A percentile compares a stretch with the other conserved stretches of the same genome.
These are phyloP conservation scores for Scheffersomyces cryptocercus DNA, from an alignment of 1,139 yeast species.

Conservation along the genomic window DNA sequence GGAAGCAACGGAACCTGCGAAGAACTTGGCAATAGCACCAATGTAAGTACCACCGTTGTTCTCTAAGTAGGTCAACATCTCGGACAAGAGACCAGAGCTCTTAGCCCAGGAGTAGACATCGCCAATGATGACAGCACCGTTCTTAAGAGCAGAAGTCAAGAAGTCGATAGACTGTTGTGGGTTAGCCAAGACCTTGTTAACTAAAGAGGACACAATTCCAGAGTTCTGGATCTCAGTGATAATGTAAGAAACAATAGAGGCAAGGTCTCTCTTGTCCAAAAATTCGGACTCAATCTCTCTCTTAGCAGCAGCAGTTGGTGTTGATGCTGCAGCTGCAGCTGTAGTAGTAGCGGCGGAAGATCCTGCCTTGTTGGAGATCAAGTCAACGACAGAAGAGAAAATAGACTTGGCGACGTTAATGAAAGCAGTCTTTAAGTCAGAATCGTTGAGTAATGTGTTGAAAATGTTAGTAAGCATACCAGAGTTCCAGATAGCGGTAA, in stretches of 20 bases:
- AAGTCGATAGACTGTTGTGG: conserved; percentile 37
- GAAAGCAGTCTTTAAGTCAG: conserved; percentile 36
- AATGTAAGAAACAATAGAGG: conserved; percentile 27
- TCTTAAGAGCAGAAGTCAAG: conserved; percentile 34
- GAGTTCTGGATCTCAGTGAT: conserved; percentile 33
- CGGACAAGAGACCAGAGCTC: conserved; percentile 35
- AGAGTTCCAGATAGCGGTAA: conserved; percentile 46
- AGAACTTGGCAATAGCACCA: conserved; percentile 27
- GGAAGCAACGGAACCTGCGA: conserved; percentile 16
- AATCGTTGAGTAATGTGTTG: conserved; percentile 34
- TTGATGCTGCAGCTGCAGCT: conserved; percentile 19
- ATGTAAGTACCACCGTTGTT: conserved; percentile 33
- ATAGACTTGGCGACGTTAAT: conserved; percentile 37
- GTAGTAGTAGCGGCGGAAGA: conserved; percentile 16
- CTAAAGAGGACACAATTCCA: conserved; percentile 34
- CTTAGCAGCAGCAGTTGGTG: conserved; percentile 18
- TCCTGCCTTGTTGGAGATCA: conserved; percentile 20
- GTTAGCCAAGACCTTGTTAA: conserved; percentile 38
- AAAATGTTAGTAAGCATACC: conserved; percentile 41
- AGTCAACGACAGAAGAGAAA: conserved; percentile 33
- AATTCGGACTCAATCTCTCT: conserved; percentile 21
- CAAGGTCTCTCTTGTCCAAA: conserved; percentile 42
- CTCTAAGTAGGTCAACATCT: conserved; percentile 31
- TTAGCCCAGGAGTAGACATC: conserved; percentile 44
- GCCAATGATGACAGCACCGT: conserved; percentile 36